A percentile compares a stretch with the other conserved stretches of the same genome.
Conservation (phyloP, 2,329 filamentous ascomycete species). For the Septoria linicola region DNA sequence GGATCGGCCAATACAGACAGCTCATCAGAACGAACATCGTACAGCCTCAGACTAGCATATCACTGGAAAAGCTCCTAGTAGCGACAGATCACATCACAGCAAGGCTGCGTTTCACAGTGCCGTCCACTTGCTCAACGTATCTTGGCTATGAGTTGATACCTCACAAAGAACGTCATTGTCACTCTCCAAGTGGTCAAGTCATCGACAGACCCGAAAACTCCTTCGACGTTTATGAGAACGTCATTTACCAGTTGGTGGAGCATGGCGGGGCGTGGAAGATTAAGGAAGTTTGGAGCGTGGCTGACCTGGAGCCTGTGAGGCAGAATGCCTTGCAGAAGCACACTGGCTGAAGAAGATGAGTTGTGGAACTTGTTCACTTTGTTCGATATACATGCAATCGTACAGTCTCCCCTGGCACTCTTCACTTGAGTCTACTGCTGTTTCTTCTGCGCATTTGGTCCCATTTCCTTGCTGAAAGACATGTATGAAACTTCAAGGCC, state of each 20-base stretch:
- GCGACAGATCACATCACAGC: constrained; percentile 1
- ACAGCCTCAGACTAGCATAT: neutral
- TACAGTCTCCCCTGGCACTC: neutral
- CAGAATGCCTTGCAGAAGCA: neutral
- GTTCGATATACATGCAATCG: constrained; percentile 2
- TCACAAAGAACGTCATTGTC: neutral
- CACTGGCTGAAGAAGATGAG: too few relatives aligned
- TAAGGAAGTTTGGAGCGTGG: constrained; percentile 13
- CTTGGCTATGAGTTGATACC: neutral
- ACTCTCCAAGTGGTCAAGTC: neutral
- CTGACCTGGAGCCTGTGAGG: constrained; percentile 5
- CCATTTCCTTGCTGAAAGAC: constrained; percentile 95
- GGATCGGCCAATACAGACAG: constrained; percentile 3
- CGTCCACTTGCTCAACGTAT: neutral
- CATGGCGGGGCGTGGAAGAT: constrained; percentile 8
- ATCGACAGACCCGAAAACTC: too few relatives aligned
- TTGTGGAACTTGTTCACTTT: too few relatives aligned
- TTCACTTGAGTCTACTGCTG: constrained; percentile 52
- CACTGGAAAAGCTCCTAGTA: constrained; percentile 10
- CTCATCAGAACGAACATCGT: constrained; percentile 13
- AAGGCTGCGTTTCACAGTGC: constrained; percentile 6
- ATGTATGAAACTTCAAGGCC: constrained; percentile 89
- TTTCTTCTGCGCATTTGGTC: constrained; percentile 83
- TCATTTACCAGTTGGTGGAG: constrained; percentile 11
- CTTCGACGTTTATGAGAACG: constrained; percentile 13